A percentile compares a stretch with the other conserved stretches of the same genome.
Conservation (phyloP, 306 rosid species). For the Cicer arietinum region DNA sequence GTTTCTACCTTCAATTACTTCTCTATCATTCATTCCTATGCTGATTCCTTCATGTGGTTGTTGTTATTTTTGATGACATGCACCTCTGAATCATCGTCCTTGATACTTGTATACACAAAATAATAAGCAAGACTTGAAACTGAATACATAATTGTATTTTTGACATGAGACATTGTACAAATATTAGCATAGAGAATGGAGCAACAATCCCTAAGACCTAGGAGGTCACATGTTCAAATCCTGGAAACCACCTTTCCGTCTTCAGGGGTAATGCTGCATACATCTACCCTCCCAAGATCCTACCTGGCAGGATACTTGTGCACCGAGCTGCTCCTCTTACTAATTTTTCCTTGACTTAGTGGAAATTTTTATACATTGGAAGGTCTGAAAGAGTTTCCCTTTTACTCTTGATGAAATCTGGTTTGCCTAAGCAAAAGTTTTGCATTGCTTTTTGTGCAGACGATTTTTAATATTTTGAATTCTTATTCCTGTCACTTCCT, state of each 20-base stretch:
- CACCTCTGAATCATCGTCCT: slow-evolving; percentile 8
- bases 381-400: not conserved
- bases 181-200: not conserved
- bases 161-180: not conserved
- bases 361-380: not conserved
- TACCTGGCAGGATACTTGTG: not conserved
- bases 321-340: not conserved
- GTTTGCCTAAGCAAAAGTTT: slow-evolving; percentile 1
- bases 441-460: slow-evolving; percentile 6
- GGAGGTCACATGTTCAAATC: not conserved
- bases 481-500: slow-evolving; percentile 13
- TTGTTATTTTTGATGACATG: slow-evolving; percentile 22
- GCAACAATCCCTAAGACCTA: not conserved
- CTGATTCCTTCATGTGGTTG: slow-evolving; percentile 21
- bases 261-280: not conserved
- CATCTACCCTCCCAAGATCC: not conserved
- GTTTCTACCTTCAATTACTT: not conserved
- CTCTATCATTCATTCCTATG: slow-evolving; percentile 26
- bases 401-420: not conserved
- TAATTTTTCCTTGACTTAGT: not conserved
- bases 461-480: not conserved
- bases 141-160: not conserved
- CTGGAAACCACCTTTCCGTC: not conserved
- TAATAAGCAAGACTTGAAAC: not conserved
- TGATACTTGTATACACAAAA: not conserved